Conservation (phyloP, 768 basidiomycete genomes). For the Candolleomyces eurysporus region DNA sequence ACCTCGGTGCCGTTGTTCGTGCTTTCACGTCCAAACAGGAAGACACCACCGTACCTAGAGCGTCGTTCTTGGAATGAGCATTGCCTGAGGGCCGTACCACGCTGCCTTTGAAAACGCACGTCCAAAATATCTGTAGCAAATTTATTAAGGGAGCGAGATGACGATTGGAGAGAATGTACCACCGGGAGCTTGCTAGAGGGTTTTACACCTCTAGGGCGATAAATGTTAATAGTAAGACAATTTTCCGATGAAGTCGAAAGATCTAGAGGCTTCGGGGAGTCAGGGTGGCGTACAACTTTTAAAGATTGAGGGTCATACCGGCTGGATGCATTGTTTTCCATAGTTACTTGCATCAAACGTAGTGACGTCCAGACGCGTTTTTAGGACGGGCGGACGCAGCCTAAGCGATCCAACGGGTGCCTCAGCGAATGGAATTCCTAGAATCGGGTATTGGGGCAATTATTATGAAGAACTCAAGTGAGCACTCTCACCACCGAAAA, state of each 20-base stretch:
- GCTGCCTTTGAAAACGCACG: slow-evolving; percentile 28
- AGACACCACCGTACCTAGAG: too few species aligned
- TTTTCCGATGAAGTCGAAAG: slow-evolving; percentile 44
- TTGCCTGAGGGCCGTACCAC: too few species aligned
- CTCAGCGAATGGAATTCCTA: slow-evolving; percentile 54
- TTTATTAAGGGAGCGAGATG: background rate
- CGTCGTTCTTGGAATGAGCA: too few species aligned
- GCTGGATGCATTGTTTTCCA: slow-evolving; percentile 49
- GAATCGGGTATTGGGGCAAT: too few species aligned
- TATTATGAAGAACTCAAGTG: too few species aligned
- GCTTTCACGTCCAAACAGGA: too few species aligned
- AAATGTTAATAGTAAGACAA: slow-evolving; percentile 59
- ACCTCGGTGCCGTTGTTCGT: too few species aligned
- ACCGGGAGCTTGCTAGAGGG: slow-evolving; percentile 33
- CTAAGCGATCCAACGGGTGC: slow-evolving; percentile 48
- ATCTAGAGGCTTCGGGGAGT: background rate
- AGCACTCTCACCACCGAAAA: too few species aligned
- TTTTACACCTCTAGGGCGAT: slow-evolving; percentile 41
- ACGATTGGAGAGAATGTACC: slow-evolving; percentile 20
- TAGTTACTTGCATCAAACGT: slow-evolving; percentile 47
- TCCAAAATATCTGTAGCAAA: slow-evolving; percentile 37
- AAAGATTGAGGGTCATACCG: slow-evolving; percentile 15
- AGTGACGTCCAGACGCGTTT: slow-evolving; percentile 31
- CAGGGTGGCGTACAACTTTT: background rate
- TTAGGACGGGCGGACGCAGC: slow-evolving; percentile 35